A percentile compares a stretch with the other conserved stretches of the same genome.
phyloP scores from a whole-genome alignment of 305 asterid species.

The Fraxinus nigra region DNA sequence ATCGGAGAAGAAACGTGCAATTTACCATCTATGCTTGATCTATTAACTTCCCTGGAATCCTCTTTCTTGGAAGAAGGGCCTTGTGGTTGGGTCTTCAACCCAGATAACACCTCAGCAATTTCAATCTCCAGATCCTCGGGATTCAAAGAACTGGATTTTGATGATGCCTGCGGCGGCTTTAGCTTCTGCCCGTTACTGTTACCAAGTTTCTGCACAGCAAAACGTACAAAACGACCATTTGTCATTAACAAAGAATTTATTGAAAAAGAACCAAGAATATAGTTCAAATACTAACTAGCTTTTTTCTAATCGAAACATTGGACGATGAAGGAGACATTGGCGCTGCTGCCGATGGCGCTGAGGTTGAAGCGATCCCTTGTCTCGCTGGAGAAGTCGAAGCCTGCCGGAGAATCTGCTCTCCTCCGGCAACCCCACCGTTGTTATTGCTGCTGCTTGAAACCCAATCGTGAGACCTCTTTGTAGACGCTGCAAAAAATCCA shows the following conservation, averaged over 20 bases:
- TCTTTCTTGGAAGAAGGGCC: slow-evolving; percentile 72
- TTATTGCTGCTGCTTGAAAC: slow-evolving; percentile 52
- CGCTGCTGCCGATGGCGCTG: slow-evolving; percentile 50
- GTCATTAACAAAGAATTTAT: background rate
- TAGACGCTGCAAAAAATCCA: slow-evolving; percentile 48
- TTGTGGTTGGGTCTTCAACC: slow-evolving; percentile 80
- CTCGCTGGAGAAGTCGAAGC: slow-evolving; percentile 67
- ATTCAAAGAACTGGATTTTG: slow-evolving; percentile 57
- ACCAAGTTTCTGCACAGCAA: slow-evolving; percentile 51
- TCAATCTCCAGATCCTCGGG: slow-evolving; percentile 94
- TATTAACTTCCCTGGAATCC: slow-evolving; percentile 60
- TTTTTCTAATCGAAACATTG: slow-evolving; percentile 63
- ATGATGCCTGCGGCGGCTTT: slow-evolving; percentile 67
- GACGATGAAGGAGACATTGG: slow-evolving; percentile 91
- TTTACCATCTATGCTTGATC: slow-evolving; percentile 56
- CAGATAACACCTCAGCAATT: slow-evolving; percentile 86
- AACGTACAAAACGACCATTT: background rate
- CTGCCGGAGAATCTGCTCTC: slow-evolving; percentile 56
- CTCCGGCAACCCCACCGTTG: slow-evolving; percentile 46
- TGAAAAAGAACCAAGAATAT: background rate
- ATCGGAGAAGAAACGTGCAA: slow-evolving; percentile 68
- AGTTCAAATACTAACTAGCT: slow-evolving; percentile 58
- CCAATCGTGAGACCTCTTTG: slow-evolving; percentile 94
- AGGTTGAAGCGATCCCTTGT: slow-evolving; percentile 36
- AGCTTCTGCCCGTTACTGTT: slow-evolving; percentile 52